Base-by-base conservation (phyloP, 2,329 filamentous ascomycete species). In the Raffaelea albimanens region DNA sequence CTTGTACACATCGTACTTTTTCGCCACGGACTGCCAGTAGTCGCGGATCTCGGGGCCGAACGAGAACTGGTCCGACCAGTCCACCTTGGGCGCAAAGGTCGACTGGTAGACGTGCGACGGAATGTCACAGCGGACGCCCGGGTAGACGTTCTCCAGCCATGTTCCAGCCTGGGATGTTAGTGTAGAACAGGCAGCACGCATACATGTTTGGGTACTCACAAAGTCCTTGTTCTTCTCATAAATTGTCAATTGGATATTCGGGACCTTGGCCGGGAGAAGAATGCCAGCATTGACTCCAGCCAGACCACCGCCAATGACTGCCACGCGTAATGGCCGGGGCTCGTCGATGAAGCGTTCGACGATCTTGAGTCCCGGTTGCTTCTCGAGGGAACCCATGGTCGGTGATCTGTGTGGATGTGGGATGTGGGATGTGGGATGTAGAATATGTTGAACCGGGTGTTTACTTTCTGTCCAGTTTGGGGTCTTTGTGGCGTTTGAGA, bases 181-280 rank as follows among this genome's bases (percentile, higher is more conserved):
- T 13, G 23, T 40, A 14, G 18, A 29, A 9, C 4, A 20, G 19
- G 14, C 5, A 34, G 29, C 22, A 16, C 8, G 25, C 9, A 19
- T 5, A 41, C 14, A 23, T n/a, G 9, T 31, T 16, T 5, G 18
- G 34, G 41, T 3, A 23, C 78, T 55, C 65, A 83, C 80, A 57
- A 85, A 72, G 44, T 84, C 80, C 0, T 67, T 57, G 53, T 85
- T 85, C 64, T 85, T 86, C 57, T 86, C 82, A 46, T 78, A 78
- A 34, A 86, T 79, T 1, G 71, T 76, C 50, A 88, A 62, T 40
- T 84, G 66, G 43, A 87, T 74, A 0, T 74, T 73, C 0, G 84
- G 83, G 0, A 88, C 76, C 53, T 88, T 88, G 10, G 67, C 72
- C 0, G 83, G 83, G 1, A 89, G 65, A 9, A 87, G 62, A 8